Base-by-base conservation (phyloP, 2,329 filamentous ascomycete species). In the Colletotrichum cuscutae region DNA sequence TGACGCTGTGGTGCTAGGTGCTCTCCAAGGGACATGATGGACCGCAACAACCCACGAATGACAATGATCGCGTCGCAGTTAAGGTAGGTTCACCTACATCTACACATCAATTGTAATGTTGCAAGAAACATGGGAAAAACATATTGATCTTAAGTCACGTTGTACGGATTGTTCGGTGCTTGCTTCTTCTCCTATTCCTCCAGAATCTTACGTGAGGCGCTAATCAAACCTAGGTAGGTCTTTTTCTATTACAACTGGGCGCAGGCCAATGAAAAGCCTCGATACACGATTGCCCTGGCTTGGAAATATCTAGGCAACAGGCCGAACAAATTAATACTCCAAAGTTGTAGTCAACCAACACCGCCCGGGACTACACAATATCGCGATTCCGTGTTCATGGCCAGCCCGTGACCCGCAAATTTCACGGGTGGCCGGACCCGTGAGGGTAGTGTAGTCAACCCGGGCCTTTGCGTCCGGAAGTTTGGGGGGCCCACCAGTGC, bases 171-270 rank as follows among this genome's bases (percentile, higher is more conserved):
- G 42, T 19, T 49, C 42, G 42, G 42, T 49, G 42, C 19, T 53
- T 64, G 26, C 22, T 24, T 26, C 22, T 52, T 58, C 30, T 56
- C 57, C 19, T 30, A 9, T 22, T 54, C 11, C 42, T 53, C 32
- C 30, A 13, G n/a, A 49, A 46, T 52, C 58, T 71, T 42, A 71
- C 57, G 57, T 71, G 58, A 68, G 65, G 49, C 58, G 58, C 58
- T 53, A 37, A 56, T 28, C 1, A 30, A 37, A 12, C 15, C 28
- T 24, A 42, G n/a, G 26, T 35, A 35, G 32, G 3, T 35, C 12
- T 35, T 9, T 32, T 11, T 24, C 12, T 19, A 30, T 54, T 30
- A 5, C 9, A 37, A 3, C 37, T 42, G 32, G 52, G 24, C 35
- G 19, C 35, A 24, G 22, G 9, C 69, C 69, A 71, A 68, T 63